Percentiles rank a stretch among this genome's conserved stretches.
Conservation (phyloP, 2,329 filamentous ascomycete species). For the Trichophyton verrucosum region DNA sequence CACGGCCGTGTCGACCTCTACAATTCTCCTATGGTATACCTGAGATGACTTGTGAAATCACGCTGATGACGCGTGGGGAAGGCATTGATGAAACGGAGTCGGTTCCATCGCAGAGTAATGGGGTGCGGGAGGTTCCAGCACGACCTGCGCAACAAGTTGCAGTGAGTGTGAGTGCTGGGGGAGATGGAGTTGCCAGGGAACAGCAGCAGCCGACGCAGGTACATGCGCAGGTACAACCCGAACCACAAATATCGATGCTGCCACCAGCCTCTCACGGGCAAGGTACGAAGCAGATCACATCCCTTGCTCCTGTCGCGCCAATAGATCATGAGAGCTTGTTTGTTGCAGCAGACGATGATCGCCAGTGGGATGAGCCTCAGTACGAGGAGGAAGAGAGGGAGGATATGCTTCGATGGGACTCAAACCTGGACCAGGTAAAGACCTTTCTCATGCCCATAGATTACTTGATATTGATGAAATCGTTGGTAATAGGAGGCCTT, state of each 20-base stretch:
- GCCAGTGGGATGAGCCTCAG: conserved; percentile 48
- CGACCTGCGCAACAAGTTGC: conserved; percentile 18
- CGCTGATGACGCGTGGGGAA: conserved; percentile 52
- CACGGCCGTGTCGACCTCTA: conserved; percentile 46
- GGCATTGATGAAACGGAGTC: conserved; percentile 31
- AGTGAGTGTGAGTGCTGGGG: not conserved
- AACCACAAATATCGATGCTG: not conserved
- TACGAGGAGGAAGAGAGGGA: conserved; percentile 40
- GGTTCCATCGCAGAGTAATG: conserved; percentile 27
- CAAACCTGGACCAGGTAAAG: conserved; percentile 39
- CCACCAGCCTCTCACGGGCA: not conserved
- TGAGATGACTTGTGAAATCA: conserved; percentile 48
- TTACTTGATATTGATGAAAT: not conserved
- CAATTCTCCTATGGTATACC: conserved; percentile 47
- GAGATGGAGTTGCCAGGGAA: not conserved
- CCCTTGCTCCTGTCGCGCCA: not conserved
- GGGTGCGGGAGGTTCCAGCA: conserved; percentile 29
- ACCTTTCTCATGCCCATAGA: not conserved
- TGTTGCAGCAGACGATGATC: conserved; percentile 46
- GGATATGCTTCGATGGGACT: conserved; percentile 52
- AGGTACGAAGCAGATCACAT: not conserved
- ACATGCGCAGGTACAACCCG: not conserved
- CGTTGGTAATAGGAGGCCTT: conserved; percentile 19
- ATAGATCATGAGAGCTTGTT: conserved; percentile 42
- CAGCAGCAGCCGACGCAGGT: not conserved